Base-by-base conservation (phyloP, 1,139 yeast genomes). In the Blastobotrys malaysiensis region DNA sequence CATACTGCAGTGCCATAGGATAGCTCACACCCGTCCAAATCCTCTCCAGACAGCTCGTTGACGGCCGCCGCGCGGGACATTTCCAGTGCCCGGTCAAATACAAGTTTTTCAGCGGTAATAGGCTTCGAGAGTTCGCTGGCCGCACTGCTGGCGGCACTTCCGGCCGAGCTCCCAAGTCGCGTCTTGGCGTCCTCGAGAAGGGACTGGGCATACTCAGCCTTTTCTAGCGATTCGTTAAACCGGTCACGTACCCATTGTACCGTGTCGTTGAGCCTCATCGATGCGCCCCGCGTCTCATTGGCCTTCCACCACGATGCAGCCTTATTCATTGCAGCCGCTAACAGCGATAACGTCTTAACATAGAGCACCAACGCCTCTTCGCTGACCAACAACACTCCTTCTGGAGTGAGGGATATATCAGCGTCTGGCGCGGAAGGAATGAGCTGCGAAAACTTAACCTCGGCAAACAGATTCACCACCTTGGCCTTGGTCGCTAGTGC, bases 181-280 rank as follows among this genome's bases (percentile, higher is more conserved):
- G 36, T 20, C 58, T 63, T 66, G 16, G 57, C 56, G n/a, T 57
- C 58, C 44, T 59, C 62, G 20, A 67, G 52, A 48, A 63, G 74
- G 47, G 80, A 66, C 57, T 82, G 80, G 11, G 88, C 79, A 64
- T 80, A 83, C 64, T 91, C 97, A 0, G 97, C 97, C 67, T 85
- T 86, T 59, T 88, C 96, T 57, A 93, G 76, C 57, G 88, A 81
- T 65, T 90, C 97, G 69, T 93, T 93, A 71, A 90, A 93, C 59
- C 84, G 81, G 55, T 86, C 91, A 57, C 98, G 79, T 9, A 88
- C 83, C 97, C 97, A 90, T 70, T 93, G 97, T 6, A 93, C 97
- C 52, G 88, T 75, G 54, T 86, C 85, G 65, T 88, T 88, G 62
- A 93, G 77, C 56, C 82, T 79, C 2, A 72, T 65, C 1, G 78